Evolutionary conservation across 73 alveolate species (phyloP).

Genomic region (Paramecium tetraurelia): DNA sequence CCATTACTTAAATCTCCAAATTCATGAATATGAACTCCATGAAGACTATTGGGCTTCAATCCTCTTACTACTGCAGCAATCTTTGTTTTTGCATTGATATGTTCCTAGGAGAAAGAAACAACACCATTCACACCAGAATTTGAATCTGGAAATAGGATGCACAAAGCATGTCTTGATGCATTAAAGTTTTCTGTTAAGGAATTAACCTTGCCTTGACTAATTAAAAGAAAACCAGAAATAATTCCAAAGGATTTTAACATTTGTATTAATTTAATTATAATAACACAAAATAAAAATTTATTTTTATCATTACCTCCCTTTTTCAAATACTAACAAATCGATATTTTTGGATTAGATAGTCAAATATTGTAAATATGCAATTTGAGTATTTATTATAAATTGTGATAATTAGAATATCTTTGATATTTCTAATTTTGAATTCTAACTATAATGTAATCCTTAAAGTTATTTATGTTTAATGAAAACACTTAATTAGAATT

Average conservation of each 20-base stretch:
- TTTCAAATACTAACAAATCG: neutral
- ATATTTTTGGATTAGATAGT: no score
- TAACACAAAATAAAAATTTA: neutral
- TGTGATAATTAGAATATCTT: no score
- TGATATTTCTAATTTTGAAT: no score
- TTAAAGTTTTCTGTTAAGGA: neutral
- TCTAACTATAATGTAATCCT: neutral
- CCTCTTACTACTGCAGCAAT: slow-evolving; percentile 75
- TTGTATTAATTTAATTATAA: neutral
- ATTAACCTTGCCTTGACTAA: neutral
- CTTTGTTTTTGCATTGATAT: slow-evolving; percentile 59
- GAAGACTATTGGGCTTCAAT: slow-evolving; percentile 63
- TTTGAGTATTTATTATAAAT: no score
- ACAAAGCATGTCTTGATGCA: neutral
- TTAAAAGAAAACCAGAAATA: neutral
- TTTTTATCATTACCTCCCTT: neutral
- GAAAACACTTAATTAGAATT: neutral
- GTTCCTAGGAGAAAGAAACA: slow-evolving; percentile 68
- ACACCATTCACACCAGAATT: slow-evolving; percentile 66
- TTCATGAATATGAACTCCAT: slow-evolving; percentile 91
- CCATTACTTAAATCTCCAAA: slow-evolving; percentile 83
- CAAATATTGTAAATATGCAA: no score
- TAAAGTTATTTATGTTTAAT: no score
- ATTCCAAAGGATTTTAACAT: neutral
- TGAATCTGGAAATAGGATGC: slow-evolving; percentile 48